Evolutionary conservation across 106 monocot genomes (phyloP).

Genomic region (Platanthera zijinensis): DNA sequence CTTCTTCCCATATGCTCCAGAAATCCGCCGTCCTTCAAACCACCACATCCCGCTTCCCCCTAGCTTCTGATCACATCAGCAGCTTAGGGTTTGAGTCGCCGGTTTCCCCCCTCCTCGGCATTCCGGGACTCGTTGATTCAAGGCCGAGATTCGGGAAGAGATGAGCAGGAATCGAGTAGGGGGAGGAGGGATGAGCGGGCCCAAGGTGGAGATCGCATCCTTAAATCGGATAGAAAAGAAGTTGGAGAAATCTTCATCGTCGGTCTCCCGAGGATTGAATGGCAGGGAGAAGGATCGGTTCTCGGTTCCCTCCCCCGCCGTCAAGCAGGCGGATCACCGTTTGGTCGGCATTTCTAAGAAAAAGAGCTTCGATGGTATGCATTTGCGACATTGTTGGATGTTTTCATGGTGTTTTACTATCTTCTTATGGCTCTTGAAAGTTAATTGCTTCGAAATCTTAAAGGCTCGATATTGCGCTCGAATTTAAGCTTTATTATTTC

Average conservation of each 20-base stretch:
- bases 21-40: background rate
- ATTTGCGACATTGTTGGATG: background rate
- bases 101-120: background rate
- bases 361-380: background rate
- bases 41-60: background rate
- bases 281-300: slow-evolving; percentile 34
- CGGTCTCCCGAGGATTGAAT: slow-evolving; percentile 34
- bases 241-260: slow-evolving; percentile 47
- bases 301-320: background rate
- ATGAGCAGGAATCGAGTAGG: slow-evolving; percentile 26
- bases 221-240: slow-evolving; percentile 63
- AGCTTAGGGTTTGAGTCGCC: background rate
- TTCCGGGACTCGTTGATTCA: slow-evolving; percentile 1
- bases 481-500: background rate
- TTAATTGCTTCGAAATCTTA: background rate
- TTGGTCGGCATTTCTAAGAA: background rate
- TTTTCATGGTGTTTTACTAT: background rate
- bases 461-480: background rate
- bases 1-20: background rate
- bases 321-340: slow-evolving; percentile 7
- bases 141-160: background rate
- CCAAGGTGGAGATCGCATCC: slow-evolving; percentile 28
- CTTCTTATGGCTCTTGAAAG: background rate
- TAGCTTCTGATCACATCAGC: background rate
- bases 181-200: slow-evolving; percentile 20